phyloP scores from a whole-genome alignment of 164 flowering plant species.

The Umbilicus rupestris region DNA sequence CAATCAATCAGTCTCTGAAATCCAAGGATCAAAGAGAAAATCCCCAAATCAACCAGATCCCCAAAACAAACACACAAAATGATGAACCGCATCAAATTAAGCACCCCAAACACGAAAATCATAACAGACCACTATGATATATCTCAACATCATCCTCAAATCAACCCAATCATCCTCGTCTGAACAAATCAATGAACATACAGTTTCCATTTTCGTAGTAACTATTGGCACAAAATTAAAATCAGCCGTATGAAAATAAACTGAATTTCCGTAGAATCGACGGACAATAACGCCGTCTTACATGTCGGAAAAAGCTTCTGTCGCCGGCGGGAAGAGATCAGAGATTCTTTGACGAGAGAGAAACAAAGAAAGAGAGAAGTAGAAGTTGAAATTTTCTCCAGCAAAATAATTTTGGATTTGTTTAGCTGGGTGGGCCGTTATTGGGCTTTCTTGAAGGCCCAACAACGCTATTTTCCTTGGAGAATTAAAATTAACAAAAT shows the following conservation, averaged over 20 bases:
- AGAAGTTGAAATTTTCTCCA: not conserved
- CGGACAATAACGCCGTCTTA: not conserved
- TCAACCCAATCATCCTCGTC: not conserved
- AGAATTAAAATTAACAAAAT: not conserved
- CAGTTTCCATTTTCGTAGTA: not conserved
- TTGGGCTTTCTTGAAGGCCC: not conserved
- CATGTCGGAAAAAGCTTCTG: not conserved
- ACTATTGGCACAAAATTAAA: not conserved
- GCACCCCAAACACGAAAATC: not conserved
- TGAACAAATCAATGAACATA: not conserved
- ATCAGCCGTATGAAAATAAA: not conserved
- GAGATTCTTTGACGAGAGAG: conserved; percentile 3
- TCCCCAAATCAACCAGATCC: conserved; percentile 5
- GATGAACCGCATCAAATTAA: not conserved
- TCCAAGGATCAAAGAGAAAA: not conserved
- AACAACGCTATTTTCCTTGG: not conserved
- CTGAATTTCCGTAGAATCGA: not conserved
- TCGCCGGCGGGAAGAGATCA: conserved; percentile 4
- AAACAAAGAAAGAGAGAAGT: not conserved
- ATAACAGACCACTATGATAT: not conserved
- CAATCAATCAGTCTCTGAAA: not conserved
- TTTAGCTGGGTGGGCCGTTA: not conserved
- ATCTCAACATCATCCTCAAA: conserved; percentile 1
- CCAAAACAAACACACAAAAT: not conserved
- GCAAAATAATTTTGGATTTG: not conserved